Conservation (phyloP, 805 yeast genomes). For the Ogataea degrootiae region DNA sequence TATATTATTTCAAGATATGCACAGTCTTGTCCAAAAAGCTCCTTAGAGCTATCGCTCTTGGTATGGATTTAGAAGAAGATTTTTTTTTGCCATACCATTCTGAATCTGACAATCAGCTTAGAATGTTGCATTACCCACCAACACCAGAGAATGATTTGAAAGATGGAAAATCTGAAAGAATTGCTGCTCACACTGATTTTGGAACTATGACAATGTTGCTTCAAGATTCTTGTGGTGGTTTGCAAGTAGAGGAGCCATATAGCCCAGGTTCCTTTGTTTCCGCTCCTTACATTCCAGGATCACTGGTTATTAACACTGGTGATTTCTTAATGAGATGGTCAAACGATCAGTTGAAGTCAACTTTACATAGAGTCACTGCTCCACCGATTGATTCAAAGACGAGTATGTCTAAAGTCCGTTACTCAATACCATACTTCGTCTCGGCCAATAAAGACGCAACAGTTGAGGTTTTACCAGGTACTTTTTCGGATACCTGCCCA, state of each 20-base stretch:
- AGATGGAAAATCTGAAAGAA: slow-evolving; percentile 29
- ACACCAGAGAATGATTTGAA: slow-evolving; percentile 25
- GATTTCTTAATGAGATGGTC: slow-evolving; percentile 36
- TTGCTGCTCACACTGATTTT: slow-evolving; percentile 38
- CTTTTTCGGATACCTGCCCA: no score
- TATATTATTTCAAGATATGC: no score
- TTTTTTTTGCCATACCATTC: slow-evolving; percentile 23
- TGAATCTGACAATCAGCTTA: slow-evolving; percentile 25
- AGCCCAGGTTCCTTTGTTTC: slow-evolving; percentile 27
- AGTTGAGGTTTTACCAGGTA: slow-evolving; percentile 20
- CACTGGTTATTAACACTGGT: slow-evolving; percentile 36
- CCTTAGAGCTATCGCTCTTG: slow-evolving; percentile 18
- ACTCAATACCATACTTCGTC: slow-evolving; percentile 28
- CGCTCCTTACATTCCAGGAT: slow-evolving; percentile 27
- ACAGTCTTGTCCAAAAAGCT: no score
- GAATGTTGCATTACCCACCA: slow-evolving; percentile 32
- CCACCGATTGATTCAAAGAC: slow-evolving; percentile 10
- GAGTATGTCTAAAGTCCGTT: slow-evolving; percentile 15
- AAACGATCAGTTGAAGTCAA: slow-evolving; percentile 34
- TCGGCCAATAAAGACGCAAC: slow-evolving; percentile 14
- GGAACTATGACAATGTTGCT: slow-evolving; percentile 32
- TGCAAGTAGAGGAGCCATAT: slow-evolving; percentile 32
- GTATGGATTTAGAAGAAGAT: slow-evolving; percentile 25
- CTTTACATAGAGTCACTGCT: slow-evolving; percentile 36
- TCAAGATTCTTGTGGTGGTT: slow-evolving; percentile 34